Evolutionary conservation across 257 asterid genomes (phyloP), one percentile per base, ranked within the genome.

Genomic region (Rehmannia glutinosa): DNA sequence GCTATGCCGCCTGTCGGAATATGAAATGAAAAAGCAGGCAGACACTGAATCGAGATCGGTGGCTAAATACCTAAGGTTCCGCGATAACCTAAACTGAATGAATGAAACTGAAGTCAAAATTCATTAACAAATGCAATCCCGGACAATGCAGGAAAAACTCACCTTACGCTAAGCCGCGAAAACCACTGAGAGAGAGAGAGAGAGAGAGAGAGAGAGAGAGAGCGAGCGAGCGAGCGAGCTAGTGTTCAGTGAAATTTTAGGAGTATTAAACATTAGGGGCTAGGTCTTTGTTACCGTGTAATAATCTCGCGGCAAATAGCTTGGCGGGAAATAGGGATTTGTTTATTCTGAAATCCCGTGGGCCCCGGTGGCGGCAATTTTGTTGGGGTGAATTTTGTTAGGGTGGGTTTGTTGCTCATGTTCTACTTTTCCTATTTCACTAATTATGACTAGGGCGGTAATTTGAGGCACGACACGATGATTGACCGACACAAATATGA

Each of bases 271-370:
- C 19, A 12, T 17, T 19, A 35, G 6, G 67, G 39, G 52, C 17
- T 39, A n/a, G n/a, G n/a, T n/a, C n/a, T n/a, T n/a, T n/a, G n/a
- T n/a, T n/a, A n/a, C n/a, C n/a, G n/a, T n/a, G n/a, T n/a, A 28
- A 28, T 28, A 28, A 28, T 56, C 68, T 67, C 67, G 80, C 82
- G 84, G 78, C 73, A 77, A 75, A 19, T 16, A 4, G 15, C 23
- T 72, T 73, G 80, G 88, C 83, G 86, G 82, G 84, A 77, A 75
- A 39, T 69, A 43, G 83, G 81, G 80, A 3, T 24, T 62, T 61
- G 21, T 15, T 11, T 8, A 11, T 24, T 24, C 24, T 21, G 19
- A 38, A 19, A 35, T 36, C 20, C 66, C 19, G 16, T 5, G 6
- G 7, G 32, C 57, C 7, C 57, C 57, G 57, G 28, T 6, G 39